phyloP scores from a whole-genome alignment of 2,329 filamentous ascomycete genomes.

The Trichoderma sp. region DNA sequence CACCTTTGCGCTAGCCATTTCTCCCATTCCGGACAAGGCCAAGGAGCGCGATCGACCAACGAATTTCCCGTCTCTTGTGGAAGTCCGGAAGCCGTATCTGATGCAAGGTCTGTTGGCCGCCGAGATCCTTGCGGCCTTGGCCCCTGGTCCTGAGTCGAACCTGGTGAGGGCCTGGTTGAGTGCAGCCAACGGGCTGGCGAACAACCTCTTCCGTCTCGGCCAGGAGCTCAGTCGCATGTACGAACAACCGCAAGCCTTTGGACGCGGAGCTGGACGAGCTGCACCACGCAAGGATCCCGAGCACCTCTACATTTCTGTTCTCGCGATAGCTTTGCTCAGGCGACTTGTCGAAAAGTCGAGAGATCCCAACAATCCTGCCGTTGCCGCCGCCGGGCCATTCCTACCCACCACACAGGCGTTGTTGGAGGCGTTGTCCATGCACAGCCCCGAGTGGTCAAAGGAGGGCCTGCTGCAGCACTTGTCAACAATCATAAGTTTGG shows the following conservation, averaged over 20 bases:
- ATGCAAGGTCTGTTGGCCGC: conserved; percentile 91
- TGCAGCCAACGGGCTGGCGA: conserved; percentile 80
- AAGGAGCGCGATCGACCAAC: conserved; percentile 57
- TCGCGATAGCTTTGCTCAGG: conserved; percentile 68
- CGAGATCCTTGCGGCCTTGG: conserved; percentile 80
- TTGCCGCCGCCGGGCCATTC: conserved; percentile 60
- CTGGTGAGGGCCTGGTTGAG: conserved; percentile 80
- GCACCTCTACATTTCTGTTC: conserved; percentile 65
- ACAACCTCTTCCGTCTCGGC: conserved; percentile 75
- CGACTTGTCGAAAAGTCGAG: conserved; percentile 68
- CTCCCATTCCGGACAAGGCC: conserved; percentile 73
- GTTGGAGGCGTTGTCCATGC: conserved; percentile 67
- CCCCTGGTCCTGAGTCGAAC: conserved; percentile 68
- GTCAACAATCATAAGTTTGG: conserved; percentile 54
- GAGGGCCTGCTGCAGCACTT: conserved; percentile 70
- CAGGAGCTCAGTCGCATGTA: conserved; percentile 69
- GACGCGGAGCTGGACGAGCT: conserved; percentile 40
- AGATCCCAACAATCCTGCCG: conserved; percentile 55
- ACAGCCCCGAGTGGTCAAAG: conserved; percentile 62
- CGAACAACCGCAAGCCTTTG: conserved; percentile 49
- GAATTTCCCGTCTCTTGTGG: conserved; percentile 67
- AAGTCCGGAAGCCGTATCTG: conserved; percentile 82
- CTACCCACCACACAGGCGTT: conserved; percentile 69
- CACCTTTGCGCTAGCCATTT: conserved; percentile 83
- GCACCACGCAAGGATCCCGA: conserved; percentile 52